Evolutionary conservation across 495 filamentous ascomycete species (phyloP), one percentile per base, ranked within the genome.

Genomic region (Annulohypoxylon nitens): DNA sequence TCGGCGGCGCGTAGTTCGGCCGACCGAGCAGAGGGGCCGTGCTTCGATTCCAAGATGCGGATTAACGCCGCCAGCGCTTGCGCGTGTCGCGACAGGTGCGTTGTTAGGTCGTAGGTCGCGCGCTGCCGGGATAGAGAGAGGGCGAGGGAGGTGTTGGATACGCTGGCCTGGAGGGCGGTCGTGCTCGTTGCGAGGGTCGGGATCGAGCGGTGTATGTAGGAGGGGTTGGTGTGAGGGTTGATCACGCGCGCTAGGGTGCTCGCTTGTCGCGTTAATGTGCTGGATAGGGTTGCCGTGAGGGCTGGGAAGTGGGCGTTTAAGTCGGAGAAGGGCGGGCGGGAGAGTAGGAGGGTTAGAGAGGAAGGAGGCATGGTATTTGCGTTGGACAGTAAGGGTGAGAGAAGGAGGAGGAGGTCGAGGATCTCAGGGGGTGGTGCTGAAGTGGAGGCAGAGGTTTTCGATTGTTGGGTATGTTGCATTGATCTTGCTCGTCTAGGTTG

Each of bases 21-120:
- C 59, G 87, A 87, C 5, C 91, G 83, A 6, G 91, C 86, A 2
- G 93, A 71, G 3, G 86, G 79, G 43, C 92, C 92, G 80, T 94
- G 91, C 72, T 92, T 92, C 1, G 80, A 74, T 41, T 84, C 83
- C 1, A 86, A 79, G 0, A 78, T 41, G 36, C 77, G 78, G 11
- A 84, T 23, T 0, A 86, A 77, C 3, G 76, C 75, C 0, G 77
- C 36, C 0, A 87, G 62, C 4, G 78, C 75, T 0, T 62, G 57
- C 0, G 80, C 74, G 43, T 81, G 78, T 1, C 58, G 67, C 6
- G 70, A 23, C 0, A 85, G 76, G 4, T 86, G 77, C 1, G 39
- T 50, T 0, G 75, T 58, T 0, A 84, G 76, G 6, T 72, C 34
- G 5, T 78, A 54, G 2, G 79, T 71, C 25, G 77, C 66, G n/a